Base-by-base conservation (phyloP, 164 flowering plant species). In the Magnolia changhungtana region DNA sequence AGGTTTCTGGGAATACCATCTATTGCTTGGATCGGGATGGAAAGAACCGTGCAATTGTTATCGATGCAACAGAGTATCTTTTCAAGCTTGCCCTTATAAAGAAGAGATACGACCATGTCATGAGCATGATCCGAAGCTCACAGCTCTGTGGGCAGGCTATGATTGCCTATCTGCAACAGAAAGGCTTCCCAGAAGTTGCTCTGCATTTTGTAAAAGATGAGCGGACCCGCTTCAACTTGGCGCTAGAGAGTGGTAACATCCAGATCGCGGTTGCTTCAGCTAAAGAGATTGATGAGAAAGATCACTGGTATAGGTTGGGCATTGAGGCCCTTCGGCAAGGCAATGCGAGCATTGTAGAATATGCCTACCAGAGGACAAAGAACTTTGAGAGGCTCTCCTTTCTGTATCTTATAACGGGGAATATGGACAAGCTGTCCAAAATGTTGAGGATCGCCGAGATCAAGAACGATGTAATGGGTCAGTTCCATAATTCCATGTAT, bases 301-400 rank as follows among this genome's bases (percentile, higher is more conserved):
- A 94, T 76, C 87, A 92, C 74, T 94, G 96, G 98, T 92, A 94
- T 73, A 86, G 88, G 78, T 83, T 94, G 67, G 98, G 98, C 37
- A 89, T 94, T 69, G 98, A 94, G 84, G 97, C 97, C 59, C 97
- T 92, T 76, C 91, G 98, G 13, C 98, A 95, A 78, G 97, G 98
- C 8, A 95, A 92, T 87, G 86, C 95, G n/a, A 88, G 91, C n/a
- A 91, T 91, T 67, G 98, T 94, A 2, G 98, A 94, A 72, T 92
- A 91, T 79, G 94, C 97, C 2, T 94, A 94, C 78, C 98, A 94
- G 85, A 89, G 88, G 90, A 94, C 98, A 21, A 94, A 87, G 78
- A 94, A 94, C 76, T 92, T 92, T 82, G 97, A 90, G 84, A 89
- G 98, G 76, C 82, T 94, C 16, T 92, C 97, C 4, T 94, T 94